Evolutionary conservation across 495 filamentous ascomycete species (phyloP).

Genomic region (Hypomontagnella monticulosa): DNA sequence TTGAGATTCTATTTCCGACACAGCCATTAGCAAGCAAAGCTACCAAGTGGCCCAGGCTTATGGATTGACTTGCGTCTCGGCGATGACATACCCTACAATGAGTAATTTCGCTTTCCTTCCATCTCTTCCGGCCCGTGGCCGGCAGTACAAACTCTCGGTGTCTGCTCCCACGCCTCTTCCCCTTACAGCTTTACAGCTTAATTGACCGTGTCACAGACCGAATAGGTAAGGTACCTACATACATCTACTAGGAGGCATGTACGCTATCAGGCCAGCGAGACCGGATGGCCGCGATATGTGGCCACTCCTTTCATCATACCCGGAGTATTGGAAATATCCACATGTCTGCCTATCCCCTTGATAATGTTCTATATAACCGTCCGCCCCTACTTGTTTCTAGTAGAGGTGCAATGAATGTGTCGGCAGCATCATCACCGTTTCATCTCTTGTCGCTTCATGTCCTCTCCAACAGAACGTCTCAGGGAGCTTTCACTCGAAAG

Average conservation of each 20-base stretch:
- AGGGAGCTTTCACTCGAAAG: slow-evolving; percentile 54
- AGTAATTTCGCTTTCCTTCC: slow-evolving; percentile 2
- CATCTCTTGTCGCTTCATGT: slow-evolving; percentile 36
- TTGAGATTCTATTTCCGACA: slow-evolving; percentile 18
- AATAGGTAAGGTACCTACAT: slow-evolving; percentile 29
- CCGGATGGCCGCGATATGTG: slow-evolving; percentile 34
- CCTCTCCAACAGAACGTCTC: slow-evolving; percentile 50
- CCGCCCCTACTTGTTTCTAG: slow-evolving; percentile 2
- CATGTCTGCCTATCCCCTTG: slow-evolving; percentile 19
- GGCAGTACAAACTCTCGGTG: slow-evolving; percentile 2
- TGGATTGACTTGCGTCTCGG: background rate
- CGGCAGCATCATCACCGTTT: slow-evolving; percentile 31
- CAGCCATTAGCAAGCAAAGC: slow-evolving; percentile 8
- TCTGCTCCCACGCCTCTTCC: slow-evolving; percentile 23
- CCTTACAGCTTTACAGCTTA: slow-evolving; percentile 14
- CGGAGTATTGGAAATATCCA: background rate
- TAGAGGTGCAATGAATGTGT: slow-evolving; percentile 11
- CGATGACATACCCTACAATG: background rate
- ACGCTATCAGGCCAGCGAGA: slow-evolving; percentile 27
- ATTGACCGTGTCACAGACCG: slow-evolving; percentile 14
- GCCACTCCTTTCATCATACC: slow-evolving; percentile 26
- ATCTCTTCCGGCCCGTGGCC: slow-evolving; percentile 5
- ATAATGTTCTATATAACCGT: slow-evolving; percentile 41
- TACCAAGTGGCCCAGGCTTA: slow-evolving; percentile 10
- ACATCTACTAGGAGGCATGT: background rate